Conservation (phyloP, 106 monocot species). For the Dioscorea zingiberensis region DNA sequence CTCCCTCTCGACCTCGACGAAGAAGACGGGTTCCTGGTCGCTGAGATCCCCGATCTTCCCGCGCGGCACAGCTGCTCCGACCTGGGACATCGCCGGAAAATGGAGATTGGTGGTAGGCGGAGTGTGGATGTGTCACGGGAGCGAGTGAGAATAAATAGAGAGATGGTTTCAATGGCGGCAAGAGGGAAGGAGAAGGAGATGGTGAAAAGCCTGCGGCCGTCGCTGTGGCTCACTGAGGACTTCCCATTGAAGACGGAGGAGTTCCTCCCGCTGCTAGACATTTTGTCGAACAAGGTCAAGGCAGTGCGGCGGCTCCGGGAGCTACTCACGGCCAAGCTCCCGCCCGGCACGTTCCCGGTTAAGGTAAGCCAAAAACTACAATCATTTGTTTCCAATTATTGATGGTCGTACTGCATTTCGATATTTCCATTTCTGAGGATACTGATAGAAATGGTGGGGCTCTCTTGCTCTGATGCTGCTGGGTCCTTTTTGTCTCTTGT, state of each 20-base stretch:
- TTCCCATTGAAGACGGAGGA: conserved; percentile 78
- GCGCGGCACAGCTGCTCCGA: conserved; percentile 62
- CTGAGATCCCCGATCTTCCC: conserved; percentile 44
- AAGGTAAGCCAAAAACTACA: conserved; percentile 38
- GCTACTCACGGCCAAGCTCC: conserved; percentile 86
- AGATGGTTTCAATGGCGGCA: conserved; percentile 12
- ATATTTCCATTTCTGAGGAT: too few relatives aligned
- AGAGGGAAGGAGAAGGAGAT: conserved; percentile 85
- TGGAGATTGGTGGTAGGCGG: conserved; percentile 19
- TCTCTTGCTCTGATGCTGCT: too few relatives aligned
- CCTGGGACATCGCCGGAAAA: conserved; percentile 11
- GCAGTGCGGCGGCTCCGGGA: conserved; percentile 74
- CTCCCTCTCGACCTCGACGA: conserved; percentile 43
- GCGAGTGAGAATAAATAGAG: conserved; percentile 1
- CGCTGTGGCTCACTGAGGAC: conserved; percentile 87
- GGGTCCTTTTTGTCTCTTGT: too few relatives aligned
- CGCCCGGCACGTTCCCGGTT: conserved; percentile 81
- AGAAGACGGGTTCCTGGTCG: conserved; percentile 81
- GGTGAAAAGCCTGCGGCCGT: conserved; percentile 75
- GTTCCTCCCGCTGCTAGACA: conserved; percentile 73
- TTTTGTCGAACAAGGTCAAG: conserved; percentile 70
- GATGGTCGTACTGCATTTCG: too few relatives aligned
- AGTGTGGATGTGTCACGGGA: conserved; percentile 16
- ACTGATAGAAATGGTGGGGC: too few relatives aligned
- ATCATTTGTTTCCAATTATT: not conserved